Evolutionary conservation across 2,329 filamentous ascomycete species (phyloP).

Genomic region (Mollisia scopiformis): DNA sequence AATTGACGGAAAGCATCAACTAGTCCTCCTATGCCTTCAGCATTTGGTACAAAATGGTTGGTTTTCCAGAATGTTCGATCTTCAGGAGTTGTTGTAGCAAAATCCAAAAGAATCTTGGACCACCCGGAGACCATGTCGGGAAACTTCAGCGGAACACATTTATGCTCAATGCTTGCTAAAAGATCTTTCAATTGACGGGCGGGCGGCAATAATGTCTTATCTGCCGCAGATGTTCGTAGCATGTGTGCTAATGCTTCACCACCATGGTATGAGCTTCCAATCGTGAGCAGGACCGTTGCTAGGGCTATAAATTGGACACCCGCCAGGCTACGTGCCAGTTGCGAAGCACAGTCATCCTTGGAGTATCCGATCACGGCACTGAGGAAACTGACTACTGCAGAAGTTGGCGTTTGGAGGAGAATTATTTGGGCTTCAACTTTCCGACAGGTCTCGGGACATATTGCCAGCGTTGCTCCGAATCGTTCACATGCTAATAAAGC

Average conservation of each 20-base stretch:
- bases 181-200: background rate
- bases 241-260: background rate
- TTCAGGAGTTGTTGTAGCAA: background rate
- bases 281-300: background rate
- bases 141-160: background rate
- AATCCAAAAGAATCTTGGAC: background rate
- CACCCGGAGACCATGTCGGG: background rate
- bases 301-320: background rate
- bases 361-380: background rate
- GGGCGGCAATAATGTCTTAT: background rate
- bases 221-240: background rate
- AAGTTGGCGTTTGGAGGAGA: background rate
- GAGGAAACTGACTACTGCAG: background rate
- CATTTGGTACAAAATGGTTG: background rate
- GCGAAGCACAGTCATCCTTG: background rate
- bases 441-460: conserved; percentile 8
- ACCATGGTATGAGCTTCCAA: background rate
- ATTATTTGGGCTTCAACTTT: conserved; percentile 6
- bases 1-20: background rate
- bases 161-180: background rate
- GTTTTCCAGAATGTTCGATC: background rate
- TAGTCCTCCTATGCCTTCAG: background rate
- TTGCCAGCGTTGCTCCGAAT: conserved; percentile 31
- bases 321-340: background rate
- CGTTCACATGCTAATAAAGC: conserved; percentile 30